phyloP scores from a whole-genome alignment of 176 grass and related monocot species.

The Triticum dicoccoides region DNA sequence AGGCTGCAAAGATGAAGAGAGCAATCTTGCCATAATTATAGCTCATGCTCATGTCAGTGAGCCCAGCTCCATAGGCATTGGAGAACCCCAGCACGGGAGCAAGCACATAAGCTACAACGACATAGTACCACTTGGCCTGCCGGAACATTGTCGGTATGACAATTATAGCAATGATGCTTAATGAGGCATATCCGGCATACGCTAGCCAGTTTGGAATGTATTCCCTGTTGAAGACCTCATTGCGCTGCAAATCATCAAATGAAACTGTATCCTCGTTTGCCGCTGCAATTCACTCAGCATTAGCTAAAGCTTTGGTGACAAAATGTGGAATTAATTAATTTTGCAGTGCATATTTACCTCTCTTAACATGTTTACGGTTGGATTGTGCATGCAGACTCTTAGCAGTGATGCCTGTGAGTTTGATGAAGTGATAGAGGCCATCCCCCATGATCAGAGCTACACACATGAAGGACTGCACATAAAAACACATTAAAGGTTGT shows the following conservation, averaged over 20 bases:
- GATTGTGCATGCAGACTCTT: constrained; percentile 47
- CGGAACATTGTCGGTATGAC: constrained; percentile 59
- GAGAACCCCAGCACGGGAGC: constrained; percentile 81
- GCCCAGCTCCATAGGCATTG: constrained; percentile 82
- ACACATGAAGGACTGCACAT: constrained; percentile 69
- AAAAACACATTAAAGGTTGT: neutral
- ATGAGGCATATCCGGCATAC: constrained; percentile 48
- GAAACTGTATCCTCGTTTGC: constrained; percentile 30
- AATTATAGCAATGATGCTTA: constrained; percentile 45
- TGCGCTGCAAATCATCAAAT: constrained; percentile 43
- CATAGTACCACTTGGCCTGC: constrained; percentile 82
- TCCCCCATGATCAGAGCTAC: constrained; percentile 85
- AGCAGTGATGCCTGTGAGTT: constrained; percentile 50
- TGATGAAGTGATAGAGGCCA: constrained; percentile 82
- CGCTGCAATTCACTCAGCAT: constrained; percentile 23
- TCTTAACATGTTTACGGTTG: constrained; percentile 27
- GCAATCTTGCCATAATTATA: constrained; percentile 90
- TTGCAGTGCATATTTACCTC: constrained; percentile 28
- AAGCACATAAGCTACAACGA: constrained; percentile 68
- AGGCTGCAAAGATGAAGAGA: constrained; percentile 78
- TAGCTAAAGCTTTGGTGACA: neutral
- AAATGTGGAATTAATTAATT: neutral
- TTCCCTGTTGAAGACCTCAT: constrained; percentile 59
- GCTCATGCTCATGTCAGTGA: constrained; percentile 89
- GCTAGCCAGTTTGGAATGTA: constrained; percentile 65